Conservation (phyloP, 2,329 filamentous ascomycete genomes). For the Daldinia eschscholtzii region DNA sequence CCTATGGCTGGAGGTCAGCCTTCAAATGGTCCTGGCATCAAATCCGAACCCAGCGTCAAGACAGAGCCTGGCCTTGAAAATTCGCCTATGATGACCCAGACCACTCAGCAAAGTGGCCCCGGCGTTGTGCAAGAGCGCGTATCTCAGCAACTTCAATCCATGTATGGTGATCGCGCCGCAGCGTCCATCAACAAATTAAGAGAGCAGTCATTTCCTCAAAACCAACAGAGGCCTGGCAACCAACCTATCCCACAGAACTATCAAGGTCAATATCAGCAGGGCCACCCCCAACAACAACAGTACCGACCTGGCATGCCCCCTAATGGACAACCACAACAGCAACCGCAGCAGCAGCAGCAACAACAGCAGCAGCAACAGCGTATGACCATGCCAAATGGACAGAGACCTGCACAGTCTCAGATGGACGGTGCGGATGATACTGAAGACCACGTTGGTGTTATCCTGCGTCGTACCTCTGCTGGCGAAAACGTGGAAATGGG, state of each 20-base stretch:
- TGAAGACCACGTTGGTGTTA: slow-evolving; percentile 68
- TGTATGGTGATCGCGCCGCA: slow-evolving; percentile 73
- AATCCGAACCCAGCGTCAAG: slow-evolving; percentile 63
- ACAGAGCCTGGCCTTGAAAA: slow-evolving; percentile 60
- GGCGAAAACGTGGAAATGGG: slow-evolving; percentile 69
- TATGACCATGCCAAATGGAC: slow-evolving; percentile 57
- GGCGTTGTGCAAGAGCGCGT: slow-evolving; percentile 66
- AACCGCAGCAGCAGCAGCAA: slow-evolving; percentile 48
- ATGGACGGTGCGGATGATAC: slow-evolving; percentile 80
- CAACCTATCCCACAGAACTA: slow-evolving; percentile 45
- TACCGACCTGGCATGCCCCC: slow-evolving; percentile 44
- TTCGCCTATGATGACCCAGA: slow-evolving; percentile 56
- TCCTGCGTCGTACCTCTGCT: slow-evolving; percentile 68
- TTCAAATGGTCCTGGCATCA: slow-evolving; percentile 54
- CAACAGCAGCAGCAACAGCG: slow-evolving; percentile 55
- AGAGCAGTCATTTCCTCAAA: slow-evolving; percentile 47
- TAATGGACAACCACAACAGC: slow-evolving; percentile 45
- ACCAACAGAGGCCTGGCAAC: slow-evolving; percentile 47
- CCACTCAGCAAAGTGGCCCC: slow-evolving; percentile 50
- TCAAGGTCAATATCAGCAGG: slow-evolving; percentile 49
- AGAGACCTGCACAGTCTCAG: slow-evolving; percentile 65
- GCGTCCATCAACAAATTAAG: slow-evolving; percentile 74
- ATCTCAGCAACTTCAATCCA: slow-evolving; percentile 66
- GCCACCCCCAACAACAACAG: slow-evolving; percentile 45
- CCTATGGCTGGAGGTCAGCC: slow-evolving; percentile 46